These are phyloP conservation scores for Thelephora ganbajun DNA, from an alignment of 768 basidiomycete genomes.

Conservation along the genomic window DNA sequence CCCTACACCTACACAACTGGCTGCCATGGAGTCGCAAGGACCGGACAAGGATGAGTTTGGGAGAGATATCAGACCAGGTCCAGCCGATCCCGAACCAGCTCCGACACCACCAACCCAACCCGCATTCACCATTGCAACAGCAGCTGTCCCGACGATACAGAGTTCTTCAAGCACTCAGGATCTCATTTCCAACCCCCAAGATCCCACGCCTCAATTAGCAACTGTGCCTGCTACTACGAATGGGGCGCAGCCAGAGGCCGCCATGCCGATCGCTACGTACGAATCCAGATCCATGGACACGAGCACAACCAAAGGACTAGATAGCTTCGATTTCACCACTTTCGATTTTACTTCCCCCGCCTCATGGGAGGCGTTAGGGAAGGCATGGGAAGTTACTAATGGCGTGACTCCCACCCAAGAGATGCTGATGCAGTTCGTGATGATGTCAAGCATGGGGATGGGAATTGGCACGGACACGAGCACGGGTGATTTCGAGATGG, in stretches of 20 bases:
- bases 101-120: not conserved
- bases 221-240: conserved; percentile 9
- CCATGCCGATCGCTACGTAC: conserved; percentile 2
- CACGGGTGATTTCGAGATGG: not conserved
- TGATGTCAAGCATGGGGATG: conserved; percentile 17
- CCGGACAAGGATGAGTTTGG: conserved; percentile 77
- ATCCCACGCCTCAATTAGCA: conserved; percentile 3
- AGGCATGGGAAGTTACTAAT: conserved; percentile 60
- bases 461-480: conserved; percentile 1
- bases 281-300: conserved; percentile 28
- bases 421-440: conserved; percentile 63
- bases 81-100: conserved; percentile 18
- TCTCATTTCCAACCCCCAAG: too few relatives aligned
- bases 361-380: conserved; percentile 73
- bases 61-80: conserved; percentile 55
- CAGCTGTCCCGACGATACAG: too few relatives aligned
- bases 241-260: not conserved
- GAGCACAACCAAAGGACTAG: conserved; percentile 28
- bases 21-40: conserved; percentile 2
- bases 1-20: not conserved
- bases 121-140: too few relatives aligned
- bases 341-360: conserved; percentile 64
- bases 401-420: conserved; percentile 59
- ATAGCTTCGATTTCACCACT: conserved; percentile 51
- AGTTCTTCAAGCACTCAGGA: too few relatives aligned